A percentile compares a stretch with the other conserved stretches of the same genome.
phyloP scores from a whole-genome alignment of 1,284 basidiomycete species.

The Amylostereum areolatum region DNA sequence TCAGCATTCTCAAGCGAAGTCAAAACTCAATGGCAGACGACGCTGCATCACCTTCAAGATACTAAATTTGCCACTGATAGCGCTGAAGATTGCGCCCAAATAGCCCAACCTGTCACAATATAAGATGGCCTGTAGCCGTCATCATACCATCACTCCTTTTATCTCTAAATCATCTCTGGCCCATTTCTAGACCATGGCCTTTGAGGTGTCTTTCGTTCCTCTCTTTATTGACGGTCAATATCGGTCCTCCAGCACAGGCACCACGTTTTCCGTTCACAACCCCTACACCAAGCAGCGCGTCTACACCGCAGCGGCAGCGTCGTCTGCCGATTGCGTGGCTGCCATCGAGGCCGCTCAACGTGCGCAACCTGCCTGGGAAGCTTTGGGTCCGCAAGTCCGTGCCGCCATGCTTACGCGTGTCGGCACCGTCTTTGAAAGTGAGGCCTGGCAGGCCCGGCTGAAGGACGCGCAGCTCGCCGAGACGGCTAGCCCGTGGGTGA shows the following conservation, averaged over 20 bases:
- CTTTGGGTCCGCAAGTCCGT: constrained; percentile 27
- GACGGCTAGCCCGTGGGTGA: constrained; percentile 27
- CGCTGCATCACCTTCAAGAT: too few species aligned
- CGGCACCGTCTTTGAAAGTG: constrained; percentile 35
- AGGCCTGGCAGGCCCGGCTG: constrained; percentile 34
- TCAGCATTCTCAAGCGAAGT: too few species aligned
- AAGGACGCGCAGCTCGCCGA: constrained; percentile 30
- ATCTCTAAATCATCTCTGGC: too few species aligned
- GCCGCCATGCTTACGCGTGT: constrained; percentile 41
- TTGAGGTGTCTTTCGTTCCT: constrained; percentile 11
- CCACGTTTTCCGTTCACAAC: constrained; percentile 41
- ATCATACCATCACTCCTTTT: too few species aligned
- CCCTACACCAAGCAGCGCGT: constrained; percentile 35
- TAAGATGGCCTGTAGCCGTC: too few species aligned
- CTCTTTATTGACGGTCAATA: constrained; percentile 28
- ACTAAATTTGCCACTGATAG: too few species aligned
- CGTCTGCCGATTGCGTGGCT: constrained; percentile 37
- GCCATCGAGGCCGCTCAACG: constrained; percentile 41
- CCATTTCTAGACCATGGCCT: too few species aligned
- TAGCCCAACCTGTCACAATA: too few species aligned
- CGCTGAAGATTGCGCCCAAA: too few species aligned
- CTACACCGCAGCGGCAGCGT: constrained; percentile 37
- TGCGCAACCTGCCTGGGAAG: constrained; percentile 47
- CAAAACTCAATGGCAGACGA: too few species aligned
- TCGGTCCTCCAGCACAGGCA: constrained; percentile 29